phyloP scores from a whole-genome alignment of 257 asterid species.

The Datura wrightii region DNA sequence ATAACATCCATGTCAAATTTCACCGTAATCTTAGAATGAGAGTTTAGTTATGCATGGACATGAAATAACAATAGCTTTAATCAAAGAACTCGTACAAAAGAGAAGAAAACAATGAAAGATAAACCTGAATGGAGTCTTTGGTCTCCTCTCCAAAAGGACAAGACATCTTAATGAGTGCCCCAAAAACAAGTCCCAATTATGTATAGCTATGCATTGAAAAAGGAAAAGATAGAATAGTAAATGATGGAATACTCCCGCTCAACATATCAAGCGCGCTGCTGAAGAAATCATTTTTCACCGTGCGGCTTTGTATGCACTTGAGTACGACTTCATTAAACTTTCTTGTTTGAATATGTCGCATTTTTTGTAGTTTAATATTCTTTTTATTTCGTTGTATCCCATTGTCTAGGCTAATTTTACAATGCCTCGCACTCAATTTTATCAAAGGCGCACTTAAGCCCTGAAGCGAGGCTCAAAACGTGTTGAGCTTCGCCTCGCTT shows the following conservation, averaged over 20 bases:
- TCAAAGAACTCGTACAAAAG: neutral
- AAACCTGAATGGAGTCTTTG: neutral
- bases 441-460: too few relatives aligned
- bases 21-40: conserved; percentile 5
- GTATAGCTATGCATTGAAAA: neutral
- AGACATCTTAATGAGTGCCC: neutral
- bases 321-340: neutral
- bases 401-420: neutral
- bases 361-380: too few relatives aligned
- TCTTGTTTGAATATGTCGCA: neutral
- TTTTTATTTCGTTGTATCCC: neutral
- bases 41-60: neutral
- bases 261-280: neutral
- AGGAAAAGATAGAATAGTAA: neutral
- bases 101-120: neutral
- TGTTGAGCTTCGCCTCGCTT: too few relatives aligned
- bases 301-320: neutral
- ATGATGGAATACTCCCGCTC: neutral
- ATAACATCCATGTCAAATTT: neutral
- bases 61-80: neutral
- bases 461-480: too few relatives aligned
- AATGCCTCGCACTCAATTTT: neutral
- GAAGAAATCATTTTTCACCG: conserved; percentile 1
- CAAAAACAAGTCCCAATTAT: neutral
- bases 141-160: neutral